Evolutionary conservation across 768 basidiomycete species (phyloP).

Genomic region (Auricularia heimuer): DNA sequence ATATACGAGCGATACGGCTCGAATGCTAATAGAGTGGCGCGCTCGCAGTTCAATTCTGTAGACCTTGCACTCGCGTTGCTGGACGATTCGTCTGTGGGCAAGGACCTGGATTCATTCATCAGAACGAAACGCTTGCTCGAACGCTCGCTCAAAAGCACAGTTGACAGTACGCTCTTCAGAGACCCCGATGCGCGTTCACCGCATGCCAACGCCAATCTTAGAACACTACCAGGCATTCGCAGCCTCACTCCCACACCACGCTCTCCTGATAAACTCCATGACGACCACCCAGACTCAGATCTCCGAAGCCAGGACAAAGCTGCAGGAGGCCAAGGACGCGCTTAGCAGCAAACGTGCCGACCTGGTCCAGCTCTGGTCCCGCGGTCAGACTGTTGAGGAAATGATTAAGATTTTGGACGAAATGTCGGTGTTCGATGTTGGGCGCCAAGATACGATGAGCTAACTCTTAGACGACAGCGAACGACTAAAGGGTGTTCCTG

Average conservation of each 20-base stretch:
- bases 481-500: slow-evolving; percentile 81
- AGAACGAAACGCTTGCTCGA: slow-evolving; percentile 69
- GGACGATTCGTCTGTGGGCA: slow-evolving; percentile 62
- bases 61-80: slow-evolving; percentile 86
- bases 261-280: slow-evolving; percentile 64
- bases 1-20: slow-evolving; percentile 5
- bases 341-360: slow-evolving; percentile 78
- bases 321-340: slow-evolving; percentile 73
- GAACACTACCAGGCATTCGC: slow-evolving; percentile 93
- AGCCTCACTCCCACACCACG: slow-evolving; percentile 86
- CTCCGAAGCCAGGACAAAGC: slow-evolving; percentile 50
- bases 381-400: slow-evolving; percentile 87
- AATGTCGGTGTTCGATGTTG: slow-evolving; percentile 49
- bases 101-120: slow-evolving; percentile 68
- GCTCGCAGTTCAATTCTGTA: slow-evolving; percentile 78
- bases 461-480: slow-evolving; percentile 45
- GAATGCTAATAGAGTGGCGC: slow-evolving; percentile 4
- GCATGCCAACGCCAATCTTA: slow-evolving; percentile 22
- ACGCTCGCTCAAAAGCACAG: slow-evolving; percentile 73
- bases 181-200: slow-evolving; percentile 1
- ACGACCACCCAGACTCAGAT: slow-evolving; percentile 67
- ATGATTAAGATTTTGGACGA: slow-evolving; percentile 92
- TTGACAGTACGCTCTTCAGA: slow-evolving; percentile 55
- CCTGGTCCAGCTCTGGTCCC: slow-evolving; percentile 79
- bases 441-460: not conserved